phyloP scores from a whole-genome alignment of 2,329 filamentous ascomycete genomes.

The Hypoxylon sp. region DNA sequence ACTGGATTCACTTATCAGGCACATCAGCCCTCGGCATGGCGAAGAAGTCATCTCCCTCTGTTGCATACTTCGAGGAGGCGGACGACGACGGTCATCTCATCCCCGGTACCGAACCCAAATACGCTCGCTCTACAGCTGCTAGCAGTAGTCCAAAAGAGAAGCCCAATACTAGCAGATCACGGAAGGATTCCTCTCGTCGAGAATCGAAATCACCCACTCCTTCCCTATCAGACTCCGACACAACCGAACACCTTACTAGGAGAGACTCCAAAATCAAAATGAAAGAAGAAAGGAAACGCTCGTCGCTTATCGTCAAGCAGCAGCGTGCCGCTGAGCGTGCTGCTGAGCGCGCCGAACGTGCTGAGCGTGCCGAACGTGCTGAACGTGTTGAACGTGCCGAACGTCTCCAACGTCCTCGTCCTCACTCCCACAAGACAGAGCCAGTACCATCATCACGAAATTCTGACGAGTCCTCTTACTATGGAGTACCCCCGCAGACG shows the following conservation, averaged over 20 bases:
- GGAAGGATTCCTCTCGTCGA: conserved; percentile 58
- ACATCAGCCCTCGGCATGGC: conserved; percentile 57
- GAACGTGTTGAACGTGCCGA: background rate
- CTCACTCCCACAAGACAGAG: conserved; percentile 58
- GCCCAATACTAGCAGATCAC: conserved; percentile 67
- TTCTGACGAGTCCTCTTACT: conserved; percentile 58
- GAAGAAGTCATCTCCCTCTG: conserved; percentile 55
- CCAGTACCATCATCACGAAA: conserved; percentile 54
- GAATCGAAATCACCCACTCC: conserved; percentile 58
- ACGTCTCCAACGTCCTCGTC: conserved; percentile 50
- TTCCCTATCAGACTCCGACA: conserved; percentile 58
- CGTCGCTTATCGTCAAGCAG: conserved; percentile 44
- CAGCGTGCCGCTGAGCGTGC: conserved; percentile 26
- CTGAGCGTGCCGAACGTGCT: background rate
- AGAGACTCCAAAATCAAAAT: conserved; percentile 48
- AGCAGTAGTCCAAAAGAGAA: conserved; percentile 63
- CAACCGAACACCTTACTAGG: conserved; percentile 57
- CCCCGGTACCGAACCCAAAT: conserved; percentile 57
- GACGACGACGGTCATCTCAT: conserved; percentile 64
- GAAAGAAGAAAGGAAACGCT: conserved; percentile 54
- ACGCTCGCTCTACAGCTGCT: conserved; percentile 64
- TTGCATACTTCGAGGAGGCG: conserved; percentile 65
- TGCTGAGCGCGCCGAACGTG: background rate
- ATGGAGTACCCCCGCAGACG: conserved; percentile 55
- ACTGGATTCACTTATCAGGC: conserved; percentile 46